Base-by-base conservation (phyloP, 805 yeast species). In the Metschnikowia sp. region DNA sequence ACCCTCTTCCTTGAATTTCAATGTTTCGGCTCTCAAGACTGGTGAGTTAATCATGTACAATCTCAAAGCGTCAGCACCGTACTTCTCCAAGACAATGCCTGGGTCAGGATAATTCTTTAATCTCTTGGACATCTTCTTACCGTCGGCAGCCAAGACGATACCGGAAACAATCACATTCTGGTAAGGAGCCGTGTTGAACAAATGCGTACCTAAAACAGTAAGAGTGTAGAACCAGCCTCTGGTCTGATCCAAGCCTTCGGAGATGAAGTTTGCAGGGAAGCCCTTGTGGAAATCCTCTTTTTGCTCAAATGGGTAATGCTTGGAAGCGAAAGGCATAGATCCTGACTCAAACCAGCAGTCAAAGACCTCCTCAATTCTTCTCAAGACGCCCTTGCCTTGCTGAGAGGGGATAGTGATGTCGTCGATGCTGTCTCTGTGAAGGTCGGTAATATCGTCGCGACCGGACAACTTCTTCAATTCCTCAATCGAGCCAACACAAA, bases 281-380 rank as follows among this genome's bases (percentile, higher is more conserved):
- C 87, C 79, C 48, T 78, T 66, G 33, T 73, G 63, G 73, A 92
- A 92, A 40, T 67, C 68, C 12, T 88, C 90, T 65, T 81, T 71
- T 64, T 81, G 80, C 72, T 92, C 97, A 67, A 94, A 94, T 56
- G 99, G 99, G 66, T 91, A 94, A 69, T 94, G 99, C 66, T 86
- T 84, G 35, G 96, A 86, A 45, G 97, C 98, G 60, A 86, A 94
- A 53, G 99, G 99, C 99, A 94, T 94, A 43, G 97, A 85, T 57
- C 99, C 99, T 15, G 97, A 89, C 76, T 94, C 99, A 64, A 94
- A 94, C 99, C 99, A 94, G 77, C 99, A 94, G 75, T 94, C 99
- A 65, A 94, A 94, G 40, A 94, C 99, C 72, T 94, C 98, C 66
- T 92, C 98, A 51, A 94, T 79, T 78, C 99, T 86, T 66, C 73